Conservation (phyloP, 2,329 filamentous ascomycete species). For the Fusarium circinatum region DNA sequence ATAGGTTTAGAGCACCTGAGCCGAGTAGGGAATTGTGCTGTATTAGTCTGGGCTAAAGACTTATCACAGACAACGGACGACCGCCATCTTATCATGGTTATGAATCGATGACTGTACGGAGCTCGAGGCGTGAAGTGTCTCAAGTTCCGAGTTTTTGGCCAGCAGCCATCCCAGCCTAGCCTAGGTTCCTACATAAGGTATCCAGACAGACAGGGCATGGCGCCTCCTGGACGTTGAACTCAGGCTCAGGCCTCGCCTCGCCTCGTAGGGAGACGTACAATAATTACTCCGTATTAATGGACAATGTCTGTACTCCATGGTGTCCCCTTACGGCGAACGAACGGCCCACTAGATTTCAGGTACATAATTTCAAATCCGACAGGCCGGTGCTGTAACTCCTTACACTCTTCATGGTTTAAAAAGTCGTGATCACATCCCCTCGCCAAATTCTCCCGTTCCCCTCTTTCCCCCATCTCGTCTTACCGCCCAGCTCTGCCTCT, state of each 20-base stretch:
- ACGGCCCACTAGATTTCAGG: conserved; percentile 32
- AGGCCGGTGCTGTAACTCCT: conserved; percentile 9
- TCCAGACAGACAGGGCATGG: conserved; percentile 17
- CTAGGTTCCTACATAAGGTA: not conserved
- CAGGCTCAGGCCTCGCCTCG: conserved; percentile 29
- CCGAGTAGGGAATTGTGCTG: conserved; percentile 2
- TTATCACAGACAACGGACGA: not conserved
- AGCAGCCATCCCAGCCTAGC: not conserved
- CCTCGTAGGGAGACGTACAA: conserved; percentile 14
- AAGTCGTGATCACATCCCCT: conserved; percentile 13
- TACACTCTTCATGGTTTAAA: conserved; percentile 1
- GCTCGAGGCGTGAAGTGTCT: conserved; percentile 35
- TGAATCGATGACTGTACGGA: conserved; percentile 25
- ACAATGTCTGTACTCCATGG: conserved; percentile 11
- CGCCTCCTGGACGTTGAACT: conserved; percentile 17
- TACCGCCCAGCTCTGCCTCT: conserved; percentile 25
- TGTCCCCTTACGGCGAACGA: conserved; percentile 25
- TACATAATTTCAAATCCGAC: conserved; percentile 35
- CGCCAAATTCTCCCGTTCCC: not conserved
- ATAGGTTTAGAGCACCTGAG: not conserved
- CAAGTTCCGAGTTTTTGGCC: conserved; percentile 17
- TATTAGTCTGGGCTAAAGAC: conserved; percentile 9
- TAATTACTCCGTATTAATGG: conserved; percentile 35
- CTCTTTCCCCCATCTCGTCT: conserved; percentile 14
- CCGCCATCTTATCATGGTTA: conserved; percentile 18